These are phyloP conservation scores for Cetraspora pellucida DNA, from an alignment of 192 early-diverging fungal genomes.

Conservation along the genomic window DNA sequence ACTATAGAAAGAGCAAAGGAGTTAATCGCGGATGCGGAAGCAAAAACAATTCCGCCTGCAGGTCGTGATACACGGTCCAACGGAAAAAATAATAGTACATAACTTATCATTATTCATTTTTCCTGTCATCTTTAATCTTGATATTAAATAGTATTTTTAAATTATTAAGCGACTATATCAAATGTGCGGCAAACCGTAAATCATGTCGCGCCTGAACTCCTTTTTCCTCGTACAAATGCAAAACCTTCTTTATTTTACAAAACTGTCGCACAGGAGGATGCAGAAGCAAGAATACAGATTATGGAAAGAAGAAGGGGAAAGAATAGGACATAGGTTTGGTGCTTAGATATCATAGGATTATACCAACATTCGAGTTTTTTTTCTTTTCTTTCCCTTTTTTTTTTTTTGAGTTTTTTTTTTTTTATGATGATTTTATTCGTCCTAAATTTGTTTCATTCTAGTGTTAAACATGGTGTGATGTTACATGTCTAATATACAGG, in stretches of 20 bases:
- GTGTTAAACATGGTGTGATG: no score
- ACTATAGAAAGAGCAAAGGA: conserved; percentile 18
- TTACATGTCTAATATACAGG: no score
- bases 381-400: no score
- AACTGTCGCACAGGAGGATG: conserved; percentile 17
- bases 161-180: not conserved
- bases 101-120: not conserved
- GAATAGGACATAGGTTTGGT: conserved; percentile 1
- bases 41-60: not conserved
- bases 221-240: conserved; percentile 17
- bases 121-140: not conserved
- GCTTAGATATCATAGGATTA: not conserved
- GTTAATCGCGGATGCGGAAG: conserved; percentile 21
- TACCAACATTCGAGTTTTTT: no score
- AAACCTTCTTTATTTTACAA: conserved; percentile 26
- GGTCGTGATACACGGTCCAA: not conserved
- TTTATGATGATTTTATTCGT: no score
- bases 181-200: not conserved
- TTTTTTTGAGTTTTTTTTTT: no score
- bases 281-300: conserved; percentile 8
- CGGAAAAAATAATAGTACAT: not conserved
- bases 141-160: not conserved
- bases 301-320: conserved; percentile 25
- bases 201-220: not conserved
- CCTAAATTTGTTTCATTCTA: no score